Base-by-base conservation (phyloP, 345 rosid genomes). In the Alliaria petiolata region DNA sequence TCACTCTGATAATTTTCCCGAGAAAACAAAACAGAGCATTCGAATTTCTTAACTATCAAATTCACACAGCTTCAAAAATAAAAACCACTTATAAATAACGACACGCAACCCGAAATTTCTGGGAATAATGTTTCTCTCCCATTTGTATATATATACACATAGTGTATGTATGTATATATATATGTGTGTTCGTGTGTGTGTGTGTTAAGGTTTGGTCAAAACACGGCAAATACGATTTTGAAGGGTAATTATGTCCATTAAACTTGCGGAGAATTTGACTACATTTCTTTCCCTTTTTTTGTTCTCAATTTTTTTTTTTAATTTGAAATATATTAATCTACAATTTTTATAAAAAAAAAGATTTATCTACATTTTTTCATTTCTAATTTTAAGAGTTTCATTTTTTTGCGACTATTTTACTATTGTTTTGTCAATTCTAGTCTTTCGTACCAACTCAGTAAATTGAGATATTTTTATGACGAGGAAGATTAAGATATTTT, bases 171-270 rank as follows among this genome's bases (percentile, higher is more conserved):
- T 9, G 4, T 26, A 10, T 13, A 15, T 39, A 14, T 31, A 11
- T 44, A 47, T 47, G 34, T 69, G 45, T 62, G 46, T 5, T 45
- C 62, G 31, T 58, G 39, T 46, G 53, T 22, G 51, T 62, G 33
- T 46, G 52, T 15, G 64, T 46, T 8, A 44, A 72, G 79, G 79
- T 69, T 76, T 76, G 55, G 79, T 76, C 79, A 69, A 76, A 47
- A 76, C 79, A 76, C 79, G 79, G 79, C 79, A 76, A 69, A 47
- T 38, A 0, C 9, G 8, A 47, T 31, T 0, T 47, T 45, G 6
- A 39, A 30, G 79, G 79, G 62, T 47, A 47, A 0, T 63, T 69
- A 19, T 47, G 75, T 63, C 79, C 1, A 63, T 30, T 55, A 8
- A 28, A 14, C 7, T 67, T 69, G 54, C 71, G 70, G 15, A 63